Base-by-base conservation (phyloP, 2,329 filamentous ascomycete genomes). In the Penicillium verrucosum region DNA sequence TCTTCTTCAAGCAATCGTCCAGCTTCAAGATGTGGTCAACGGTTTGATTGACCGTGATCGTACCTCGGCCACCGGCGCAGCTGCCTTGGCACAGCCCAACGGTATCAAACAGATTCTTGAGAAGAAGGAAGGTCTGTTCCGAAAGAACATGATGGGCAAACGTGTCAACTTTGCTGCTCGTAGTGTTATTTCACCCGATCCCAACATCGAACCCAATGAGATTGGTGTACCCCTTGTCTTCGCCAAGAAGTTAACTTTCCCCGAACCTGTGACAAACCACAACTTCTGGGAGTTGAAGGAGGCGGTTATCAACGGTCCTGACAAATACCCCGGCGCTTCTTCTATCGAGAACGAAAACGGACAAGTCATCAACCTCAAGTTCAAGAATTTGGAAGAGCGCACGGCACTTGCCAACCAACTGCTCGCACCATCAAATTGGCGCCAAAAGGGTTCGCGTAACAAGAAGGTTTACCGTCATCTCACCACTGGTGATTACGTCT, bases 81-180 rank as follows among this genome's bases (percentile, higher is more conserved):
- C 91, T 29, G 90, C 87, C 14, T 87, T 88, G 68, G 83, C 87
- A 54, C 89, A 90, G 51, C 90, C 95, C 60, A 92, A 96, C 61
- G 94, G 95, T 65, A 96, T 99, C 77, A 99, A 99, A 77, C 94
- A 99, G 72, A 89, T 92, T 70, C 82, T 99, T 29, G 94, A 99
- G 77, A 99, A 99, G 81, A 99, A 99, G 77, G 95, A 99, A 71
- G 94, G 94, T 63, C 82, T 99, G 30, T 99, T 99, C 81, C 84
- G 94, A 67, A 97, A 96, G 80, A 97, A 99, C 76, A 97, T 99
- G 94, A 99, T 99, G 94, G 94, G 94, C 59, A 99, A 99, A 81
- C 92, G 94, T 80, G 94, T 99, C 77, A 97, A 99, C 75, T 97
- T 94, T 73, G 94, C 94, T 48, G 94, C 94, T 37, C 89, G 94